Conservation (phyloP, 345 rosid genomes). For the Citrus maxima region DNA sequence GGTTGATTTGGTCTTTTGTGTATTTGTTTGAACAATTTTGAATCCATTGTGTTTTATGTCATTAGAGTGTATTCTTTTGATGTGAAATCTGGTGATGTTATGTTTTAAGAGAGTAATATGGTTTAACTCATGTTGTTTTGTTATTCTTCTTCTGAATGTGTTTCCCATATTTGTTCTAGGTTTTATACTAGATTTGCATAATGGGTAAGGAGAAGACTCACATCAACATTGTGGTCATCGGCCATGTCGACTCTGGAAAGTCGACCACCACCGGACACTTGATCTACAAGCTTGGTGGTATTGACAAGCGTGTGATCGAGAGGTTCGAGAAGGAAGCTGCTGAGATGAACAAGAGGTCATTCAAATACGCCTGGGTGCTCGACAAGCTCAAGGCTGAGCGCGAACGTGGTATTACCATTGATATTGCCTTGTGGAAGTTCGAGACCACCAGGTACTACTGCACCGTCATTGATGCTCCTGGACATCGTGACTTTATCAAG, state of each 20-base stretch:
- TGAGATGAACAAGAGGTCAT: conserved; percentile 80
- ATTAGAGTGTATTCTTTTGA: not conserved
- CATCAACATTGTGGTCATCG: conserved; percentile 45
- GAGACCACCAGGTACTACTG: not conserved
- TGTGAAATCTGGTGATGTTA: not conserved
- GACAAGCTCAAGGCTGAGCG: not conserved
- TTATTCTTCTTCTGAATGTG: not conserved
- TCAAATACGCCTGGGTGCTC: conserved; percentile 70
- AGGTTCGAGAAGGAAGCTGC: conserved; percentile 81
- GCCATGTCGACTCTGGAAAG: conserved; percentile 60
- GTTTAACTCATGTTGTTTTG: not conserved
- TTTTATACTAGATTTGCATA: not conserved
- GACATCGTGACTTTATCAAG: conserved; percentile 40
- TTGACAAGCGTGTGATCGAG: conserved; percentile 80
- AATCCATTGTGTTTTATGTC: not conserved
- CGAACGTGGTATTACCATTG: not conserved
- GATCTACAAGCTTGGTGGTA: conserved; percentile 85
- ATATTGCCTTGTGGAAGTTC: not conserved
- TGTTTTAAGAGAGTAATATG: not conserved
- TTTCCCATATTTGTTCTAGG: not conserved
- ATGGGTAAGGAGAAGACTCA: conserved; percentile 43
- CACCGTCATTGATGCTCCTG: not conserved
- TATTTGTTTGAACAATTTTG: not conserved
- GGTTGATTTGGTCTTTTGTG: not conserved
- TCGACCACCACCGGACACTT: conserved; percentile 72